Evolutionary conservation across 768 basidiomycete genomes (phyloP).

Genomic region (Phylloporus sp.): DNA sequence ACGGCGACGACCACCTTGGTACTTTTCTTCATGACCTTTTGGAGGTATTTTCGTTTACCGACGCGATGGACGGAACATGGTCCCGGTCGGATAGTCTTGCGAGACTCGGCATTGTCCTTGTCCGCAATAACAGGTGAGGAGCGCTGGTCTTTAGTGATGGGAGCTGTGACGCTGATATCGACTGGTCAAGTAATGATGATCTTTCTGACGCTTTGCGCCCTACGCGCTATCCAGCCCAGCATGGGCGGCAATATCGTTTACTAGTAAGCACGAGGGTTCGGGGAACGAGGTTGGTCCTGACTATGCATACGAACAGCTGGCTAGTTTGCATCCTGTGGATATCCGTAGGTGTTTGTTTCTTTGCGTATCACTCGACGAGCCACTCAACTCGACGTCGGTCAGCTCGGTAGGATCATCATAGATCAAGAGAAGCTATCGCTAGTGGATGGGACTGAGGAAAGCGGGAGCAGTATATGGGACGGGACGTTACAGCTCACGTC

Average conservation of each 20-base stretch:
- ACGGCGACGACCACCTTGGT: slow-evolving; percentile 14
- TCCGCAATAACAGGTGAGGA: slow-evolving; percentile 13
- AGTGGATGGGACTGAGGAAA: neutral
- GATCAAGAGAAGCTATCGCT: slow-evolving; percentile 8
- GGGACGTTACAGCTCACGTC: slow-evolving; percentile 15
- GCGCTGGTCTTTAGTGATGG: neutral
- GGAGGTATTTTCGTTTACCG: slow-evolving; percentile 14
- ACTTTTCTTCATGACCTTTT: slow-evolving; percentile 19
- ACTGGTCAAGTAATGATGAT: slow-evolving; percentile 12
- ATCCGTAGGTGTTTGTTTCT: slow-evolving; percentile 10
- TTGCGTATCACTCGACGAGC: neutral
- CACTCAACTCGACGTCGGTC: neutral
- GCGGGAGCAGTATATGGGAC: neutral
- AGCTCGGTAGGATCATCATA: slow-evolving; percentile 18
- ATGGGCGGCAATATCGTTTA: slow-evolving; percentile 20
- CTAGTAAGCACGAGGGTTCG: slow-evolving; percentile 11
- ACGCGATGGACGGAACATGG: neutral
- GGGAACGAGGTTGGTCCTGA: neutral
- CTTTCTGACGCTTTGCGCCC: slow-evolving; percentile 16
- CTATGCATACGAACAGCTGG: slow-evolving; percentile 12
- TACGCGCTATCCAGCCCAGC: slow-evolving; percentile 7
- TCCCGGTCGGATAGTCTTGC: slow-evolving; percentile 8
- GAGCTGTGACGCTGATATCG: neutral
- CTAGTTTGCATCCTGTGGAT: slow-evolving; percentile 15
- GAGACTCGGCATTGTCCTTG: slow-evolving; percentile 14